phyloP scores from a whole-genome alignment of 257 asterid species.

The Cordia subcordata region DNA sequence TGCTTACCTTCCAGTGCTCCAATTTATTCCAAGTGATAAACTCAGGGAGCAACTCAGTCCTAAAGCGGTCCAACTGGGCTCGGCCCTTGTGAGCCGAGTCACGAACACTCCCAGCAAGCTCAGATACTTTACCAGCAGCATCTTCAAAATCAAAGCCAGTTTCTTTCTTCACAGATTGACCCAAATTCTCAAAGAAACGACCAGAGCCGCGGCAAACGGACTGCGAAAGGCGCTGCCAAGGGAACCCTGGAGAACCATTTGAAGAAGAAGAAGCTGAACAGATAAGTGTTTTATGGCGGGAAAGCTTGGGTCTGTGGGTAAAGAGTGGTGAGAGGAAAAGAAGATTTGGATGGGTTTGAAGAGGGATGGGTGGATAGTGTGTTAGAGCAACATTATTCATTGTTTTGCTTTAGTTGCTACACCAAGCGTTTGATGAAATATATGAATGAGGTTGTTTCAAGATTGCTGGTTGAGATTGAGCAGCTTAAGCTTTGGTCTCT shows the following conservation, averaged over 20 bases:
- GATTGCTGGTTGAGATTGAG: no score
- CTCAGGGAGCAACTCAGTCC: conserved; percentile 51
- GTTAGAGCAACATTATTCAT: neutral
- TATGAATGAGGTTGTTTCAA: no score
- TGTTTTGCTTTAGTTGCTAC: neutral
- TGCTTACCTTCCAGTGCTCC: conserved; percentile 99
- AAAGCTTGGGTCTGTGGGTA: conserved; percentile 26
- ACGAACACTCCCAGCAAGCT: conserved; percentile 29
- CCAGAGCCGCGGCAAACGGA: conserved; percentile 57
- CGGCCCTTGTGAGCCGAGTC: conserved; percentile 33
- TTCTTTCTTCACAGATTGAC: conserved; percentile 66
- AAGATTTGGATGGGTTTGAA: neutral
- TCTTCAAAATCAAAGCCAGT: conserved; percentile 56
- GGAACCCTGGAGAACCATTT: conserved; percentile 45
- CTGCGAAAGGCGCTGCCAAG: conserved; percentile 65
- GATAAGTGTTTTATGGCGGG: conserved; percentile 42
- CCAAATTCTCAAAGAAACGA: conserved; percentile 56
- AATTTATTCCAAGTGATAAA: conserved; percentile 74
- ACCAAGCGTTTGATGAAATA: neutral
- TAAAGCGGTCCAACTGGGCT: conserved; percentile 36
- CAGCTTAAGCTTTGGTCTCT: no score
- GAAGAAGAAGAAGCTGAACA: conserved; percentile 59
- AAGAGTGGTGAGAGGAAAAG: conserved; percentile 10
- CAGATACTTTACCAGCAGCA: conserved; percentile 31
- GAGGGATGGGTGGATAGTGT: neutral